These are phyloP conservation scores for Nasturtium officinale DNA, from an alignment of 345 rosid genomes.

Conservation along the genomic window DNA sequence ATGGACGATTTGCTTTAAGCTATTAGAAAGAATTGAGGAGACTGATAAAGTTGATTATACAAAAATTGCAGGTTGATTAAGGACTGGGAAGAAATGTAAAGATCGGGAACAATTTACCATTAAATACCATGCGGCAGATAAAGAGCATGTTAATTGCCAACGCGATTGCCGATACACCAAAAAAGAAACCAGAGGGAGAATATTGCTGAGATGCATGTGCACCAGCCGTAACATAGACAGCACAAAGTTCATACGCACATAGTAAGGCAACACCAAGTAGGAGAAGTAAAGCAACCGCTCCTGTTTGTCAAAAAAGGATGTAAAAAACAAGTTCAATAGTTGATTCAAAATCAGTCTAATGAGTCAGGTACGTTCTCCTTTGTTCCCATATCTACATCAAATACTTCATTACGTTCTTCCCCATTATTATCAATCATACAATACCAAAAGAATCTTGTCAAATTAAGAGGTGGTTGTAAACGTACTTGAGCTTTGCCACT, in stretches of 20 bases:
- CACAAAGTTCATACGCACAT: slow-evolving; percentile 96
- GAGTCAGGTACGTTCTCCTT: neutral
- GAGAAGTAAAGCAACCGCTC: slow-evolving; percentile 97
- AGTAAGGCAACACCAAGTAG: slow-evolving; percentile 91
- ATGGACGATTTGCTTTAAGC: neutral
- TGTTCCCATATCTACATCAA: neutral
- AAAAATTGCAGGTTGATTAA: slow-evolving; percentile 23
- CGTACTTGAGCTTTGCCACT: slow-evolving; percentile 99
- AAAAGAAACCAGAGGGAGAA: slow-evolving; percentile 98
- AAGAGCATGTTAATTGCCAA: slow-evolving; percentile 99
- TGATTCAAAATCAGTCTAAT: neutral
- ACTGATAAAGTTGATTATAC: slow-evolving; percentile 27
- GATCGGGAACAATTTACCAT: slow-evolving; percentile 65
- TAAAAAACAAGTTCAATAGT: slow-evolving; percentile 27
- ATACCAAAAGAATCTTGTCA: neutral
- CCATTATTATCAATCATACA: neutral
- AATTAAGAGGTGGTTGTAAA: slow-evolving; percentile 6
- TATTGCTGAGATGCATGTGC: slow-evolving; percentile 82
- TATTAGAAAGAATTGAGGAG: slow-evolving; percentile 6
- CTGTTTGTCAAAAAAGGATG: slow-evolving; percentile 48
- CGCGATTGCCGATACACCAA: slow-evolving; percentile 97
- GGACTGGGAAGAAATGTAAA: slow-evolving; percentile 17
- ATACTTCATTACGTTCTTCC: slow-evolving; percentile 6
- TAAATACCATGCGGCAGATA: slow-evolving; percentile 95
- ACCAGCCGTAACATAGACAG: slow-evolving; percentile 94